These are phyloP conservation scores for Dichotomopilus funicola DNA, from an alignment of 2,329 filamentous ascomycete species.

Conservation along the genomic window DNA sequence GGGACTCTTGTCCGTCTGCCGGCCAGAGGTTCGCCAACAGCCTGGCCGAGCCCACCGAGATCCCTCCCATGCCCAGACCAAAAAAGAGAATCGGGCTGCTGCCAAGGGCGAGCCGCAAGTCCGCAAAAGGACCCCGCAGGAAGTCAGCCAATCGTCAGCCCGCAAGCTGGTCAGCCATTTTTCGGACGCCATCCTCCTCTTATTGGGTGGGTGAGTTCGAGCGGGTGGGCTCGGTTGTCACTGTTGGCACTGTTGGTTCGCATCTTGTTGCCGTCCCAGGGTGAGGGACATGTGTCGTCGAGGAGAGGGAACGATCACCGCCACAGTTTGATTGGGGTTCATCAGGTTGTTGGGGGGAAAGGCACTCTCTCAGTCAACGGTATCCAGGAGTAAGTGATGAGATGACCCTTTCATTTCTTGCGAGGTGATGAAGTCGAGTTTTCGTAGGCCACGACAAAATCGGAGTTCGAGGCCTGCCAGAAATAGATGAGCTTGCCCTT, in stretches of 20 bases:
- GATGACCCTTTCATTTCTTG: no score
- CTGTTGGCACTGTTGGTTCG: neutral
- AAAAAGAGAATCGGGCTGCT: constrained; percentile 1
- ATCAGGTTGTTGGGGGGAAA: neutral
- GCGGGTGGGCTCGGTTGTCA: neutral
- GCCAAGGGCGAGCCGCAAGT: constrained; percentile 1
- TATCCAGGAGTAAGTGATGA: no score
- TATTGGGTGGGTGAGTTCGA: constrained; percentile 1
- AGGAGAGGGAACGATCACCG: neutral
- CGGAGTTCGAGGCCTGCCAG: no score
- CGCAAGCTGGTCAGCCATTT: constrained; percentile 5
- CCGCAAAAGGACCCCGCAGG: constrained; percentile 10
- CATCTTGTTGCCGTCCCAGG: neutral
- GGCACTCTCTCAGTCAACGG: neutral
- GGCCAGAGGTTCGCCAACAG: no score
- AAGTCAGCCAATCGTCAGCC: constrained; percentile 1
- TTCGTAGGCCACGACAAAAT: no score
- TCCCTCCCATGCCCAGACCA: neutral
- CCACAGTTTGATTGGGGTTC: neutral
- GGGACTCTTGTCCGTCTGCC: no score
- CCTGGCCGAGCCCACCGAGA: no score
- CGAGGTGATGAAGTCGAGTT: no score
- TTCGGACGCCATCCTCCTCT: neutral
- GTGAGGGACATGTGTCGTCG: neutral
- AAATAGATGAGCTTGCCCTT: no score